These are phyloP conservation scores for Onygenales sp. DNA, from an alignment of 2,329 filamentous ascomycete genomes.

Conservation along the genomic window DNA sequence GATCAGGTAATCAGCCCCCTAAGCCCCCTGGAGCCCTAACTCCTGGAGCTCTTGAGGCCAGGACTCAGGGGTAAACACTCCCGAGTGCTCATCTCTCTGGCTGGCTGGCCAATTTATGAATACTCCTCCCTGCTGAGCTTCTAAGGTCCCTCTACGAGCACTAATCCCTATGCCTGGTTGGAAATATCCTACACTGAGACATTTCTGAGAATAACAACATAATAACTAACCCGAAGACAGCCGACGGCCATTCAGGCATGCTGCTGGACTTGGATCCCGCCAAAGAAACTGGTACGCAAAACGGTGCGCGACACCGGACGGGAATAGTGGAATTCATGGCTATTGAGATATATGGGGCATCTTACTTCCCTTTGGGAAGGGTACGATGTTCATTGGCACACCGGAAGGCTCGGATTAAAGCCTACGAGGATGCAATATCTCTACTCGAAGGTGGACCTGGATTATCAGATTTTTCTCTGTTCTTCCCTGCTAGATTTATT, in stretches of 20 bases:
- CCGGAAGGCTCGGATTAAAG: constrained; percentile 3
- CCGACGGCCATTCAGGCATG: constrained; percentile 16
- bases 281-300: constrained; percentile 16
- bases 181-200: constrained; percentile 28
- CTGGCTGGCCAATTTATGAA: constrained; percentile 18
- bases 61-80: too few species aligned
- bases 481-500: too few species aligned
- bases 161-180: constrained; percentile 22
- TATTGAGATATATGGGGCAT: constrained; percentile 17
- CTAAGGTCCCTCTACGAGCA: constrained; percentile 27
- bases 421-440: background rate
- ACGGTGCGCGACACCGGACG: constrained; percentile 5
- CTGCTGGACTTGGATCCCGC: constrained; percentile 28
- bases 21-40: too few species aligned
- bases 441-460: background rate
- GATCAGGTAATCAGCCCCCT: too few species aligned
- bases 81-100: constrained; percentile 16
- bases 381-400: constrained; percentile 4
- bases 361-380: constrained; percentile 7
- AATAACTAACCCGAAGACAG: constrained; percentile 18
- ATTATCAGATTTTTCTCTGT: too few species aligned
- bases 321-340: constrained; percentile 25
- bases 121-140: constrained; percentile 24
- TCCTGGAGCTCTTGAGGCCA: too few species aligned
- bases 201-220: constrained; percentile 33